phyloP scores from a whole-genome alignment of 768 basidiomycete species.

The Omphalotus guepiniiformis region DNA sequence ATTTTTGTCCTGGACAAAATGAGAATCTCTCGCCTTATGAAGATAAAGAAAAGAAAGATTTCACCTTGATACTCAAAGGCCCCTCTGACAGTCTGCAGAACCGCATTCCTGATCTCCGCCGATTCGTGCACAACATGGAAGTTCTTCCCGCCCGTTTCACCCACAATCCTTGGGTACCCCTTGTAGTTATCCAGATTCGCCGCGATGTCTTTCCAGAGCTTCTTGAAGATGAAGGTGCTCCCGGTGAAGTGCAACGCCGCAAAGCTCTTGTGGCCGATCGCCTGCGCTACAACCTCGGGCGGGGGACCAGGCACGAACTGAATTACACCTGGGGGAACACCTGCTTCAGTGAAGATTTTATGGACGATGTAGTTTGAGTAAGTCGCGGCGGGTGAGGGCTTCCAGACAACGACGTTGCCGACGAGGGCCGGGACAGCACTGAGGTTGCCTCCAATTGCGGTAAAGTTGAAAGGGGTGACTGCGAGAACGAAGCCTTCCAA shows the following conservation, averaged over 20 bases:
- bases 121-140: conserved; percentile 90
- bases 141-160: conserved; percentile 99
- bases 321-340: conserved; percentile 90
- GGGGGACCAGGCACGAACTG: conserved; percentile 95
- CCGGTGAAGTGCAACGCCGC: conserved; percentile 96
- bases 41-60: neutral
- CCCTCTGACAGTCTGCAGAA: conserved; percentile 78
- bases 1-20: conserved; percentile 74
- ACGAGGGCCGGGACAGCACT: conserved; percentile 87
- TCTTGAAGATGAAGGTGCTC: conserved; percentile 90
- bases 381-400: conserved; percentile 92
- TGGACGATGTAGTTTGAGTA: conserved; percentile 93
- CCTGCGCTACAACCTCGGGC: conserved; percentile 79
- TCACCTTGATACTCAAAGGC: conserved; percentile 95
- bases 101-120: conserved; percentile 88
- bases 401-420: conserved; percentile 96
- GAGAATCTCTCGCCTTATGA: neutral
- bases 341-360: conserved; percentile 90
- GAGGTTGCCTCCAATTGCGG: conserved; percentile 96
- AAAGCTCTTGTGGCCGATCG: conserved; percentile 73
- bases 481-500: conserved; percentile 99
- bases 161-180: conserved; percentile 91
- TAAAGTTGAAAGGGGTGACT: conserved; percentile 98
- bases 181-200: conserved; percentile 83
- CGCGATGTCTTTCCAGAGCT: conserved; percentile 95